A percentile compares a stretch with the other conserved stretches of the same genome.
Conservation (phyloP, 73 alveolate genomes). For the Stentor roeselii region DNA sequence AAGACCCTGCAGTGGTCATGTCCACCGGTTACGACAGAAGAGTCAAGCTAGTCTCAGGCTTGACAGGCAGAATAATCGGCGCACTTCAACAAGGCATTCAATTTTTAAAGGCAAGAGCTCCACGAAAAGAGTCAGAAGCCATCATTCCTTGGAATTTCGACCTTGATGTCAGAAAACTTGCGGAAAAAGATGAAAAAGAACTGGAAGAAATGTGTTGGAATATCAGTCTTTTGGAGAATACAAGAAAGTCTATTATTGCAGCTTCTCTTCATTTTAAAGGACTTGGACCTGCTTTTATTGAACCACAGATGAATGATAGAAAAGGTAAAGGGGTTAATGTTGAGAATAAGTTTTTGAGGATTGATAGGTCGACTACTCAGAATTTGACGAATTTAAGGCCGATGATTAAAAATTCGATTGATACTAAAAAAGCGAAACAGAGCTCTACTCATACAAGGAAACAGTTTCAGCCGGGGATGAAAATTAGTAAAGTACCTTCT, state of each 20-base stretch:
- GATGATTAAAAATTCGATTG: not conserved
- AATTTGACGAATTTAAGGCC: not conserved
- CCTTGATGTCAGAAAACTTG: not conserved
- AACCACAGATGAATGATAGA: not conserved
- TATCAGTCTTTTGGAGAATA: not conserved
- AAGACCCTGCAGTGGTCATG: conserved; percentile 9
- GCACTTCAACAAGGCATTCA: conserved; percentile 44
- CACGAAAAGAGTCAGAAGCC: not conserved
- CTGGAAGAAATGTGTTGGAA: not conserved
- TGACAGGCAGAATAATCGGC: conserved; percentile 41
- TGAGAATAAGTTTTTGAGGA: not conserved
- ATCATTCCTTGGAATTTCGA: not conserved
- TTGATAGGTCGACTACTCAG: not conserved
- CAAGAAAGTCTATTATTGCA: not conserved
- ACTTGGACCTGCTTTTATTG: not conserved
- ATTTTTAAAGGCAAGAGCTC: not conserved
- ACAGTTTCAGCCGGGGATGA: not conserved
- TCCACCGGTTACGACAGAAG: conserved; percentile 59
- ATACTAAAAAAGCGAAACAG: not conserved
- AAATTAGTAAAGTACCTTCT: conserved; percentile 1
- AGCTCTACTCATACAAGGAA: not conserved
- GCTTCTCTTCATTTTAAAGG: not conserved
- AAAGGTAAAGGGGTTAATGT: not conserved
- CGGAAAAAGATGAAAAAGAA: not conserved
- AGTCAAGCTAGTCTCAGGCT: conserved; percentile 42